Evolutionary conservation across 2,329 filamentous ascomycete species (phyloP), one percentile per base, ranked within the genome.

Genomic region (Cytospora piceae): DNA sequence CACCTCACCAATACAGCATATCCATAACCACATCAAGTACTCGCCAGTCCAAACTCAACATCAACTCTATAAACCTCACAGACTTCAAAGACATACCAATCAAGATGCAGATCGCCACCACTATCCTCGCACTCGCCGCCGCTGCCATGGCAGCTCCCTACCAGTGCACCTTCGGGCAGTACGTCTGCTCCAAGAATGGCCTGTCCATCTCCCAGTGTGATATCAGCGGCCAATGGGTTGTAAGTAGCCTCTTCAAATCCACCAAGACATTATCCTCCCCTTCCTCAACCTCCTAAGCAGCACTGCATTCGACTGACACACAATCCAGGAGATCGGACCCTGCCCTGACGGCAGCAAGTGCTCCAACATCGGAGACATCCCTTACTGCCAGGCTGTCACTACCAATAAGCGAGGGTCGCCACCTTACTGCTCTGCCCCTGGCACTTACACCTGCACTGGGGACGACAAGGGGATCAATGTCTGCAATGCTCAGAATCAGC

Each of bases 31-130:
- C 31, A 59, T 59, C 61, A 53, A 59, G 4, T 34, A 60, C 39
- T 27, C 49, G 34, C 49, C 17, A 37, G 17, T 29, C 11, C 9
- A 51, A 17, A 24, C 39, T n/a, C 11, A 29, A 9, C 24, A 56
- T 20, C 32, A 22, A 29, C 8, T 22, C 14, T 49, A 1, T 11
- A 42, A 20, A 14, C 49, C 27, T 31, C 15, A 17, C 24, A 34
- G 1, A 11, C 17, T 22, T 37, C 53, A 63, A 53, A 46, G 2
- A 8, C 39, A 24, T 20, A 22, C 3, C 46, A 17, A 8, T 58
- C 62, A 69, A 68, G 52, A 69, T 69, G 67, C 59, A 68, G 62
- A 61, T 69, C 63, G 14, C 57, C 60, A 42, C 63, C 49, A 52
- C 66, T 63, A 54, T 67, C 54, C 55, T 68, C 57, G 67, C 67